Evolutionary conservation across 495 filamentous ascomycete species (phyloP).

Genomic region (Lasiosphaeriaceae sp.): DNA sequence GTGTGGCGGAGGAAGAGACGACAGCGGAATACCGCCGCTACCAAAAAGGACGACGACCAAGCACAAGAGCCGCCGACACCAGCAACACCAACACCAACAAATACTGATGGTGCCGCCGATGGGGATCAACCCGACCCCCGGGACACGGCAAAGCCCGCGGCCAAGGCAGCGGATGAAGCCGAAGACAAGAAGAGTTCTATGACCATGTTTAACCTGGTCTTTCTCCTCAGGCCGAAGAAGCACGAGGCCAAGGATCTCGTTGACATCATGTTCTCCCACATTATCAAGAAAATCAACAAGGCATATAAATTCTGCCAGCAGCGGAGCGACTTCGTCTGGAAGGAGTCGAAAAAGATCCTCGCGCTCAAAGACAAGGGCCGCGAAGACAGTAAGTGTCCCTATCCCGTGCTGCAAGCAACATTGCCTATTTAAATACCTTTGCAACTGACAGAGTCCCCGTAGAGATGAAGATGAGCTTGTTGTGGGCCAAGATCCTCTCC

Average conservation of each 20-base stretch:
- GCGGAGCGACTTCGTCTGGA: slow-evolving; percentile 81
- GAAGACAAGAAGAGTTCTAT: slow-evolving; percentile 60
- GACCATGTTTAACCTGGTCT: slow-evolving; percentile 97
- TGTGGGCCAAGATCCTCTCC: slow-evolving; percentile 68
- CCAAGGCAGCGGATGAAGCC: slow-evolving; percentile 40
- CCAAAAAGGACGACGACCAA: slow-evolving; percentile 29
- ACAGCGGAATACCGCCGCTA: slow-evolving; percentile 17
- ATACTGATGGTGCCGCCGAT: slow-evolving; percentile 19
- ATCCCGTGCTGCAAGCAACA: neutral
- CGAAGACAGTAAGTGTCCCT: slow-evolving; percentile 58
- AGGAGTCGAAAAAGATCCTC: slow-evolving; percentile 74
- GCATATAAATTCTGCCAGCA: slow-evolving; percentile 88
- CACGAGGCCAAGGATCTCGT: slow-evolving; percentile 71
- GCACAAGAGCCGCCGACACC: slow-evolving; percentile 15
- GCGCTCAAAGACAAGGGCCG: slow-evolving; percentile 72
- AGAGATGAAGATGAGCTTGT: slow-evolving; percentile 51
- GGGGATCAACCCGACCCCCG: slow-evolving; percentile 34
- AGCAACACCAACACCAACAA: slow-evolving; percentile 7
- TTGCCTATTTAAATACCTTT: neutral
- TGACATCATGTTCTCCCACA: slow-evolving; percentile 77
- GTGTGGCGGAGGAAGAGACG: slow-evolving; percentile 81
- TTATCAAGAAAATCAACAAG: slow-evolving; percentile 85
- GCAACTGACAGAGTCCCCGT: slow-evolving; percentile 9
- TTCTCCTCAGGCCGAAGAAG: slow-evolving; percentile 76
- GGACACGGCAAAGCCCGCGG: slow-evolving; percentile 26